Evolutionary conservation across 139 green algal species (phyloP).

Genomic region (Edaphochlamys debaryana): DNA sequence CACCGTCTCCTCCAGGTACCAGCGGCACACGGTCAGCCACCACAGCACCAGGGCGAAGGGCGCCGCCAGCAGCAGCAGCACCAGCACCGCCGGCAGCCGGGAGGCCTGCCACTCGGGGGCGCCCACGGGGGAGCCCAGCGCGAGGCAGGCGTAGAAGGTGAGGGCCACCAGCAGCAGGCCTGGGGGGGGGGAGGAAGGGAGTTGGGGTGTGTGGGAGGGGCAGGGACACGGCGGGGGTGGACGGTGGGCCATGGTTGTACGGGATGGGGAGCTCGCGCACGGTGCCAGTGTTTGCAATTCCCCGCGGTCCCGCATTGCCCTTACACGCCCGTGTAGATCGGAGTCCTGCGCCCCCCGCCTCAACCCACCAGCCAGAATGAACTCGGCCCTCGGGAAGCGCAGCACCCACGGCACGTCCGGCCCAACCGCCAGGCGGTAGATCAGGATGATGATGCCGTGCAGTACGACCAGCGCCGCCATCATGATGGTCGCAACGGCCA

Average conservation of each 20-base stretch:
- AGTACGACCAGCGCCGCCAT: neutral
- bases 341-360: no score
- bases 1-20: slow-evolving; percentile 28
- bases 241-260: no score
- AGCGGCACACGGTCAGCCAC: slow-evolving; percentile 43
- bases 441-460: neutral
- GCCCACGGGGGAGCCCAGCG: neutral
- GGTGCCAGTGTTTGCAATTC: no score
- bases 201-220: neutral
- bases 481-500: neutral
- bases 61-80: slow-evolving; percentile 14
- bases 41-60: slow-evolving; percentile 30
- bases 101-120: neutral
- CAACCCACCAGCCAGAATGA: neutral
- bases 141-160: slow-evolving; percentile 41
- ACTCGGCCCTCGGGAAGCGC: slow-evolving; percentile 13
- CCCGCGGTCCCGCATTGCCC: no score
- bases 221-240: no score
- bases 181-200: neutral
- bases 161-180: slow-evolving; percentile 43
- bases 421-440: neutral
- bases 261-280: no score
- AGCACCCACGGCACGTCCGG: neutral
- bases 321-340: no score
- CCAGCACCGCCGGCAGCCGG: neutral